phyloP scores from a whole-genome alignment of 345 rosid genomes.

The Erysimum cheiranthoides region DNA sequence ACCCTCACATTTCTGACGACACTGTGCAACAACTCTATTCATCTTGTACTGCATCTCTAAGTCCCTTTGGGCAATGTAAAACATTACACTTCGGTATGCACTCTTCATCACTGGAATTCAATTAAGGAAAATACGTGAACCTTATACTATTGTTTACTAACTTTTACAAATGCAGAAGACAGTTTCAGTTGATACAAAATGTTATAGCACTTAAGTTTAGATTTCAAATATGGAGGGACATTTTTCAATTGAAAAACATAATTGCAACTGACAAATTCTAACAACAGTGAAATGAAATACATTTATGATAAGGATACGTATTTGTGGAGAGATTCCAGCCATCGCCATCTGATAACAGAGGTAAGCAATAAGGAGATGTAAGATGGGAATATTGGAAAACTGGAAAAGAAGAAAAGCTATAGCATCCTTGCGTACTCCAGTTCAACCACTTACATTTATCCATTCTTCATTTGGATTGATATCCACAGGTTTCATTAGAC shows the following conservation, averaged over 20 bases:
- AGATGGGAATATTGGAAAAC: constrained; percentile 11
- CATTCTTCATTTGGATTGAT: constrained; percentile 95
- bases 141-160: not conserved
- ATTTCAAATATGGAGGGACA: not conserved
- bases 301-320: constrained; percentile 65
- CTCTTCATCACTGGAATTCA: constrained; percentile 81
- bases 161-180: not conserved
- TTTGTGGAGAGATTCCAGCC: constrained; percentile 95
- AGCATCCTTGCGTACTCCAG: constrained; percentile 1
- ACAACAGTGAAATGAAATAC: constrained; percentile 7
- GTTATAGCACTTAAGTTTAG: not conserved
- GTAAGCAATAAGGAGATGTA: constrained; percentile 25
- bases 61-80: constrained; percentile 85
- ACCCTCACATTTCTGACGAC: constrained; percentile 85
- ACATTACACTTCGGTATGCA: constrained; percentile 90
- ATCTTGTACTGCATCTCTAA: constrained; percentile 93
- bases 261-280: not conserved
- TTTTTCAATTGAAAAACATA: not conserved
- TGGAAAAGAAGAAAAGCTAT: constrained; percentile 28
- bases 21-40: constrained; percentile 82
- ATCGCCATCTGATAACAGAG: constrained; percentile 76
- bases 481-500: constrained; percentile 90
- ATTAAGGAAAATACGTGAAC: constrained; percentile 53
- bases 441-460: constrained; percentile 77
- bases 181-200: constrained; percentile 17